Conservation (phyloP, 2,329 filamentous ascomycete species). For the Diplodia intermedia region DNA sequence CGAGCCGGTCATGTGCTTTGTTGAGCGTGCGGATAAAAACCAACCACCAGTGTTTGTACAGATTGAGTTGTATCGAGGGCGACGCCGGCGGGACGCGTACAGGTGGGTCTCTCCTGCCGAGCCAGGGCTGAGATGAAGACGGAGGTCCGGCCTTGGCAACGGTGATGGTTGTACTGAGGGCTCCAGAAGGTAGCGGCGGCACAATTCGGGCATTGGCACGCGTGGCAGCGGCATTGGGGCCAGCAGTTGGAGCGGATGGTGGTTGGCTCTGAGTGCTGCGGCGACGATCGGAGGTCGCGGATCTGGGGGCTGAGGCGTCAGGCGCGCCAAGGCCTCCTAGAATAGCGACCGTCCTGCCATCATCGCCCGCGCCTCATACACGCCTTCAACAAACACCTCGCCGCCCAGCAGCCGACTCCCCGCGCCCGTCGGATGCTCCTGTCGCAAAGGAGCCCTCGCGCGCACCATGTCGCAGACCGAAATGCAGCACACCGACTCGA, state of each 20-base stretch:
- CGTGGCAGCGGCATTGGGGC: background rate
- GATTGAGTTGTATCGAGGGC: background rate
- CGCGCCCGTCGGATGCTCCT: slow-evolving; percentile 26
- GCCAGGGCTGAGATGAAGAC: background rate
- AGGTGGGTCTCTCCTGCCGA: background rate
- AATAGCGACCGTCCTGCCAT: slow-evolving; percentile 23
- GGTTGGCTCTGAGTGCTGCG: slow-evolving; percentile 1
- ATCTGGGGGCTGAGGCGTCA: slow-evolving; percentile 11
- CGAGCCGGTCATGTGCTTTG: background rate
- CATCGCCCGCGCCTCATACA: slow-evolving; percentile 24
- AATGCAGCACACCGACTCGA: slow-evolving; percentile 52
- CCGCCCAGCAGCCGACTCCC: background rate
- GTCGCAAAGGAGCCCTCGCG: background rate
- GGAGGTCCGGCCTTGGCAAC: background rate
- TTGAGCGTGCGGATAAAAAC: background rate
- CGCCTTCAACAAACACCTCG: background rate
- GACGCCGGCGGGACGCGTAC: no score
- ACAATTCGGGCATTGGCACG: background rate
- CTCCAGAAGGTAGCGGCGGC: background rate
- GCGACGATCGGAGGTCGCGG: background rate
- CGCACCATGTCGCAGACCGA: slow-evolving; percentile 55
- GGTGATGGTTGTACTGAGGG: background rate
- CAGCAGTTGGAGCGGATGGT: background rate
- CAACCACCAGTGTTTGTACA: background rate
- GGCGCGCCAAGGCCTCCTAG: slow-evolving; percentile 28